A percentile compares a stretch with the other conserved stretches of the same genome.
Evolutionary conservation across 345 rosid species (phyloP).

Genomic region (Orychophragmus violaceus): DNA sequence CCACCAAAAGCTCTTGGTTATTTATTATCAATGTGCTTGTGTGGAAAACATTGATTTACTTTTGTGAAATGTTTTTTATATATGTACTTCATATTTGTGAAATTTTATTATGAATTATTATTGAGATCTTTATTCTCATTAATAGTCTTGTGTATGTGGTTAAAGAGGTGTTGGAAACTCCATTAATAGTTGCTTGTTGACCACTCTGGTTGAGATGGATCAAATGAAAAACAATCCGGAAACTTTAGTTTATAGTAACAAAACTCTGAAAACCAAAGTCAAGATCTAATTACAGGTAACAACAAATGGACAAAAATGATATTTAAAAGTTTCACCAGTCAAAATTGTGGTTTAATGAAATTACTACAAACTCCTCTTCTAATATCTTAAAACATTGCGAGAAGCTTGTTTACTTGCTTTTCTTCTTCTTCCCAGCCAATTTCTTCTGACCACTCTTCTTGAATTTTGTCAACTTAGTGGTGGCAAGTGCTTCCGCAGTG

Average conservation of each 20-base stretch:
- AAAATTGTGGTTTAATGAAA: slow-evolving; percentile 5
- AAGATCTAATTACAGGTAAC: slow-evolving; percentile 4
- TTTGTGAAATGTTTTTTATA: too few species aligned
- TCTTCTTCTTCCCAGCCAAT: slow-evolving; percentile 31
- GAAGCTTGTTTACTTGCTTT: slow-evolving; percentile 25
- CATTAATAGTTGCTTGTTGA: too few species aligned
- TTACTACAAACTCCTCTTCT: background rate
- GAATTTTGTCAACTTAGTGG: slow-evolving; percentile 24
- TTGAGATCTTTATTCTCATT: too few species aligned
- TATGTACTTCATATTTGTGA: too few species aligned
- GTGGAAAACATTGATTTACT: too few species aligned
- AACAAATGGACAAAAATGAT: background rate
- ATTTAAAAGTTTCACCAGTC: background rate
- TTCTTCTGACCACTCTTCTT: slow-evolving; percentile 30
- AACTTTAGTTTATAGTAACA: background rate
- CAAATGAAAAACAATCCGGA: background rate
- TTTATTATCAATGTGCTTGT: too few species aligned
- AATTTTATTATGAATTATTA: too few species aligned
- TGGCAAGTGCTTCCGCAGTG: slow-evolving; percentile 31
- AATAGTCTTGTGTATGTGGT: too few species aligned
- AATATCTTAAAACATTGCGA: background rate
- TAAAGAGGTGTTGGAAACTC: too few species aligned
- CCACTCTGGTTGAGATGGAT: background rate
- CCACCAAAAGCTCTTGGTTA: too few species aligned
- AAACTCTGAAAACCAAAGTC: background rate